These are phyloP conservation scores for Populus alba DNA, from an alignment of 345 rosid genomes.

Conservation along the genomic window DNA sequence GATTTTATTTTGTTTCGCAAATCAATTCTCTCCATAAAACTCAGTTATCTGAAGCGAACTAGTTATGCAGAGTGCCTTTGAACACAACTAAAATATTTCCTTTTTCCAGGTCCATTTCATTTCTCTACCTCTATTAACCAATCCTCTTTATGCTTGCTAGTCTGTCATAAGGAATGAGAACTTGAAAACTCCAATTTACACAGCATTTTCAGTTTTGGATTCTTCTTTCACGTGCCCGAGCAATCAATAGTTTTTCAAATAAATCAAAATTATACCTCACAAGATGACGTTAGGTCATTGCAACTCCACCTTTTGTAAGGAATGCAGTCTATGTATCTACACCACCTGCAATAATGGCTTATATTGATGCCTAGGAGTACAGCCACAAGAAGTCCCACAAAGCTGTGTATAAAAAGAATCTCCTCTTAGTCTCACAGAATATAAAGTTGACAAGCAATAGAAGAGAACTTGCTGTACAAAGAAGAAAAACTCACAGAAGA, in stretches of 20 bases:
- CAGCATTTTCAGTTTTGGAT: neutral
- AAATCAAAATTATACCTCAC: conserved; percentile 48
- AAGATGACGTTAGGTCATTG: conserved; percentile 54
- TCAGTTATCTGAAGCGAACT: too few species aligned
- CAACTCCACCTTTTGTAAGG: conserved; percentile 75
- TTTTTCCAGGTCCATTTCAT: too few species aligned
- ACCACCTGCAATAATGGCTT: conserved; percentile 67
- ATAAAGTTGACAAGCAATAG: neutral
- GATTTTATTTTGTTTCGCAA: too few species aligned
- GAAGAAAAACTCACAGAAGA: conserved; percentile 49
- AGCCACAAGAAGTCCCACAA: conserved; percentile 49
- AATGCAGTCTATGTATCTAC: conserved; percentile 62
- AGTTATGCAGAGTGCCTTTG: too few species aligned
- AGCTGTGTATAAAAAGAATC: conserved; percentile 31
- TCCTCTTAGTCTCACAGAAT: conserved; percentile 1
- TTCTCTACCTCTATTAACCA: too few species aligned
- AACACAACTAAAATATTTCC: too few species aligned
- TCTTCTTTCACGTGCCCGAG: neutral
- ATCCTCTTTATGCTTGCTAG: too few species aligned
- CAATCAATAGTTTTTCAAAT: neutral
- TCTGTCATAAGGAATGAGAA: neutral
- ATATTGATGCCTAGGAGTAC: conserved; percentile 47
- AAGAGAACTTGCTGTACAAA: neutral
- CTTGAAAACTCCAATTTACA: neutral
- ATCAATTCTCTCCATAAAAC: too few species aligned